These are phyloP conservation scores for Aspergillus fischeri DNA, from an alignment of 2,329 filamentous ascomycete species.

Conservation along the genomic window DNA sequence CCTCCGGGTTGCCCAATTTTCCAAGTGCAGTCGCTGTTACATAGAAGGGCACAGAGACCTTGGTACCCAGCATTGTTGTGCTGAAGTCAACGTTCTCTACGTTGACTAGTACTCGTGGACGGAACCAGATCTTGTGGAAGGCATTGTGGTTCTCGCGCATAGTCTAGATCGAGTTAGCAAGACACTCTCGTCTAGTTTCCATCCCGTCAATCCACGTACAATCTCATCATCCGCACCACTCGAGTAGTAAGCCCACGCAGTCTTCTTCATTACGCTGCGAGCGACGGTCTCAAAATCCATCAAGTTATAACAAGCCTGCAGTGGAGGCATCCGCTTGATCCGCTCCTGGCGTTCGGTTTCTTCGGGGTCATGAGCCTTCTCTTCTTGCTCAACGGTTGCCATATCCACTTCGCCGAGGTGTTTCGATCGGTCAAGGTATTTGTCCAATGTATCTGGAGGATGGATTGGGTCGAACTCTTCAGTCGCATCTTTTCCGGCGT, in stretches of 20 bases:
- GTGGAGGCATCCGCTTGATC: constrained; percentile 67
- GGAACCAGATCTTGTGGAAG: constrained; percentile 97
- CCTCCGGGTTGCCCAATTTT: constrained; percentile 89
- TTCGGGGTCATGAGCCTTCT: constrained; percentile 64
- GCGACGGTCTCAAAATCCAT: constrained; percentile 96
- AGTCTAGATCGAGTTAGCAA: constrained; percentile 54
- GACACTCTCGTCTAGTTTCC: not conserved
- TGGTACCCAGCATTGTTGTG: constrained; percentile 91
- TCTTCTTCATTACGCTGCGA: constrained; percentile 86
- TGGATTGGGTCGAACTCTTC: constrained; percentile 88
- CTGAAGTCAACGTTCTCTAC: constrained; percentile 82
- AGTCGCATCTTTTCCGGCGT: constrained; percentile 91
- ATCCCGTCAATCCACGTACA: constrained; percentile 42
- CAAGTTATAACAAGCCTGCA: constrained; percentile 88
- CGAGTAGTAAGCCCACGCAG: constrained; percentile 96
- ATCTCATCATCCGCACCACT: constrained; percentile 88
- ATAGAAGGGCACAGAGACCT: constrained; percentile 84
- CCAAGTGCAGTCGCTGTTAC: constrained; percentile 93
- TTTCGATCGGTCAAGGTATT: constrained; percentile 78
- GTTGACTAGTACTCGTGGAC: constrained; percentile 81
- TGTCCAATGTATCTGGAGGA: constrained; percentile 78
- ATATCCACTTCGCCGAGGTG: constrained; percentile 89
- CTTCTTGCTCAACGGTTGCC: constrained; percentile 66
- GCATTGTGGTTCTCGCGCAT: constrained; percentile 92
- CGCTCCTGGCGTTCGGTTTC: constrained; percentile 72